Evolutionary conservation across 2,329 filamentous ascomycete genomes (phyloP), one percentile per base, ranked within the genome.

Genomic region (Fusarium sp.): DNA sequence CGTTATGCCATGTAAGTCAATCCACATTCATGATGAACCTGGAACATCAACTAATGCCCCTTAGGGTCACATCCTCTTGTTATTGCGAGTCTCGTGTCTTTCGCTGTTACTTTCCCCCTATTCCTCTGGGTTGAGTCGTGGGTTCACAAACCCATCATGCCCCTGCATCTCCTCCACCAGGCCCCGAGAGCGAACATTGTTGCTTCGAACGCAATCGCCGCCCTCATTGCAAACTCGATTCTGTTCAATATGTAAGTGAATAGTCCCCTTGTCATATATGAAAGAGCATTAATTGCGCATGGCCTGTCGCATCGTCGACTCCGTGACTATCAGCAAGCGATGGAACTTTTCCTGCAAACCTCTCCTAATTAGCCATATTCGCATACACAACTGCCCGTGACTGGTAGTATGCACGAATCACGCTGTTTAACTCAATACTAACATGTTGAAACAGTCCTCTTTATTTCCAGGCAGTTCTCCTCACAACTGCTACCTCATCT

Each of bases 401-500:
- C 24, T 25, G 48, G 48, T 51, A 51, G 48, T 38, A 38, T 38
- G 48, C 48, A 38, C 25, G 8, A 22, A 18, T 20, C 30, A 51
- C 16, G n/a, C 22, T 25, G 18, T 41, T 43, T 9, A 34, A 29
- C 24, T 4, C 13, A 29, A 41, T 43, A 10, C 49, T 53, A 29
- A 53, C n/a, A 5, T 22, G 34, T 38, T 53, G 20, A 2, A 7
- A 45, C 15, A 88, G 88, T 8, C 92, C 92, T 1, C 82, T 94
- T 10, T 94, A 91, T 82, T 94, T 93, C 80, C 91, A 93, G 77
- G 91, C 90, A 40, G 91, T 93, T 27, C 88, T 92, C 49, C 84
- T 92, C 54, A 89, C 90, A 62, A 86, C 85, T 8, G 90, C 92
- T 18, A 93, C 92, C 1, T 82, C 85, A 25, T 93, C 92, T 1